Base-by-base conservation (phyloP, 306 rosid genomes). In the Casuarina equisetifolia region DNA sequence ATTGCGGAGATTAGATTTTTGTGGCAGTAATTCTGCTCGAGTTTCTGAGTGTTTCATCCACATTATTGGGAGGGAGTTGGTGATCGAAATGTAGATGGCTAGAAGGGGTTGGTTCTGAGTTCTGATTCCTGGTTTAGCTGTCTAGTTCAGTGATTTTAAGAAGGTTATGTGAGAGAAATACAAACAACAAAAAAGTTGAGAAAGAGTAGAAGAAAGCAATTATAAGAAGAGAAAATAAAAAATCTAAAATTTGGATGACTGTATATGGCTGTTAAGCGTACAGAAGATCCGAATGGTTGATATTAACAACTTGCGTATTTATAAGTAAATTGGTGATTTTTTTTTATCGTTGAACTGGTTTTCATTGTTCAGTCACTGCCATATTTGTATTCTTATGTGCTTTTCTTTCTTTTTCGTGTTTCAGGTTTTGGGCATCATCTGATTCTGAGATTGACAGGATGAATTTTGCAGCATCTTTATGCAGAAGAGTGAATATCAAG, bases 401-500 rank as follows among this genome's bases (percentile, higher is more conserved):
- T 48, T 17, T 12, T 71, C 45, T 57, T 40, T 25, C 32, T 25
- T 25, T 25, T 25, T 25, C 32, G 32, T 17, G 71, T 42, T 42
- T 42, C 71, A 42, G 71, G 19, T 67, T 39, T 42, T 67, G 71
- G 48, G 71, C 71, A 3, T 9, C 15, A n/a, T 67, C 46, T 42
- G 32, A 17, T 67, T 67, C 35, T 17, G 42, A 43, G 52, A 58
- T 58, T 48, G 45, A 25, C 73, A 79, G 53, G 68, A 90, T 93
- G 89, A 93, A 89, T 79, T 79, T 90, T 54, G 84, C 86, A 13
- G 82, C 92, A 9, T 76, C 92, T 15, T 58, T 89, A 54, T 87
- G 90, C 85, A 86, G 84, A 79, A 88, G 97, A 81, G 74, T 93
- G 84, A 87, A 77, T 81, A 57, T 91, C 70, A 90, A 83, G 86